Base-by-base conservation (phyloP, 1,139 yeast species). In the Geotrichum citri-aurantii region DNA sequence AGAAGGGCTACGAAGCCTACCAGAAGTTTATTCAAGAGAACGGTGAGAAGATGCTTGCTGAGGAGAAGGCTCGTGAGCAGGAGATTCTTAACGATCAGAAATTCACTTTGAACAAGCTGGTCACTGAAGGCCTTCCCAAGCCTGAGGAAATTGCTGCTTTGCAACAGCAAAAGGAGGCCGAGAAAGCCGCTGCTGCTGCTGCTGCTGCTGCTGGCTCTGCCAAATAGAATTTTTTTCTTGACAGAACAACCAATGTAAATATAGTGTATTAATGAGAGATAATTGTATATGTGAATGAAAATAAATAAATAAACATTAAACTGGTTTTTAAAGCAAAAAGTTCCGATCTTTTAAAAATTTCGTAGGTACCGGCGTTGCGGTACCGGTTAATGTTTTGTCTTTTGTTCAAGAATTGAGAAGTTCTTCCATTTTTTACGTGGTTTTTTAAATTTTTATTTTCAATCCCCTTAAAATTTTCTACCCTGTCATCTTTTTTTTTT, bases 11-110 rank as follows among this genome's bases (percentile, higher is more conserved):
- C 74, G 85, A 86, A 69, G 85, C 85, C 66, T 88, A 90, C 82
- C 86, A 86, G 75, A 84, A 84, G 73, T 84, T 88, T 71, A 82
- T 93, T 68, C 83, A 85, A 68, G 97, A 91, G 74, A 89, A 93
- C 74, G 96, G 95, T 64, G 91, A 86, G 64, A 88, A 90, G 77
- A 80, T 92, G 73, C 78, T 88, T 68, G 88, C 61, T 66, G 89
- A 85, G 70, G 93, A 88, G 73, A 88, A 87, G 75, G 82, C 82
- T 70, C 82, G 84, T 67, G 86, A 89, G 73, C 86, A 86, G 75
- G 95, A 89, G 68, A 80, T 88, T 74, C 81, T 87, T 72, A 89
- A 88, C 61, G 88, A 86, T 70, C 88, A 84, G 72, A 83, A 84
- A 64, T 79, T 86, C 68, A 88, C 96, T 44, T 79, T 91, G 70